Percentiles rank a stretch among this genome's conserved stretches.
Evolutionary conservation across 257 asterid species (phyloP).

Genomic region (Lithospermum erythrorhizon): DNA sequence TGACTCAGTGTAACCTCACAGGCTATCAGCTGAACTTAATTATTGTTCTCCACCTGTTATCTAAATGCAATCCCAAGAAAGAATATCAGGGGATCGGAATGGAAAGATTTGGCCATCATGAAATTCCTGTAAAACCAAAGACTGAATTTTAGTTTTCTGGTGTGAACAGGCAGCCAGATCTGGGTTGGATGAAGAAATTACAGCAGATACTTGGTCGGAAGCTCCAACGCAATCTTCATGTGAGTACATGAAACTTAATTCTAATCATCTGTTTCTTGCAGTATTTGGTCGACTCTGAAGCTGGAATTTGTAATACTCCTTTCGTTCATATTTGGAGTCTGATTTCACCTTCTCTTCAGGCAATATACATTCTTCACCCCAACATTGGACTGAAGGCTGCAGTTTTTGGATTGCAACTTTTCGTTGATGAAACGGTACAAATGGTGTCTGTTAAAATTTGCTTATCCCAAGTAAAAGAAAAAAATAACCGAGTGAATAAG

Average conservation of each 20-base stretch:
- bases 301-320: background rate
- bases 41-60: no score
- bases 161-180: conserved; percentile 84
- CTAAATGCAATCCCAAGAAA: background rate
- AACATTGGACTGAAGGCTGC: conserved; percentile 88
- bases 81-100: background rate
- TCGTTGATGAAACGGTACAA: conserved; percentile 73
- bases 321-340: background rate
- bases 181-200: conserved; percentile 90
- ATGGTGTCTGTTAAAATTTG: background rate
- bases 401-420: conserved; percentile 57
- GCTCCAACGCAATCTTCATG: conserved; percentile 94
- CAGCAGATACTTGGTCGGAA: conserved; percentile 95
- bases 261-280: background rate
- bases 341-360: conserved; percentile 32
- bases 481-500: background rate
- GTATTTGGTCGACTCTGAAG: background rate
- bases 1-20: no score
- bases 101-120: background rate
- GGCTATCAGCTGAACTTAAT: no score
- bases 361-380: conserved; percentile 90
- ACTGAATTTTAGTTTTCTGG: conserved; percentile 5
- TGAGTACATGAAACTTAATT: conserved; percentile 17
- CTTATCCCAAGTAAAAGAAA: background rate
- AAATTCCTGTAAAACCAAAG: background rate